Evolutionary conservation across 2,329 filamentous ascomycete genomes (phyloP), one percentile per base, ranked within the genome.

Genomic region (Cyphellophora europaea): DNA sequence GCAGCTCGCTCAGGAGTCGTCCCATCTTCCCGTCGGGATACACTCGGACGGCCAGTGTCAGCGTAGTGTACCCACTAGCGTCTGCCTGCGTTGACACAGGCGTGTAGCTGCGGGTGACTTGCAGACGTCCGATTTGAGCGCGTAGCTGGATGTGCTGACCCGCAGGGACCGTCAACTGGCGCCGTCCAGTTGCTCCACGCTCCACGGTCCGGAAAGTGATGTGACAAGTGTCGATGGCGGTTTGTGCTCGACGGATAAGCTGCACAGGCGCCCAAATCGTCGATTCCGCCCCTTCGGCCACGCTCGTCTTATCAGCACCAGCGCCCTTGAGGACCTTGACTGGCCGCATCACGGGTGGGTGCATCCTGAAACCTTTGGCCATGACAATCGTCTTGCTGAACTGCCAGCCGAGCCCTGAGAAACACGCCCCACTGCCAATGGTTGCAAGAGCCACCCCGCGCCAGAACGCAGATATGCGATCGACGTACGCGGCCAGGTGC

Each of bases 61-160:
- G 33, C 6, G 38, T 32, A 3, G 57, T 57, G 2, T 43, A 36
- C n/a, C n/a, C n/a, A n/a, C n/a, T n/a, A n/a, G n/a, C n/a, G n/a
- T n/a, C n/a, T n/a, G n/a, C n/a, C 38, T 61, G 56, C 3, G 48
- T 12, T 33, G 58, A 53, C 31, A 55, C 58, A 0, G 58, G 71
- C 0, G 71, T 76, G 47, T 76, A 76, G 1, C 70, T 72, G 4
- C 72, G 58, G 2, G 58, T 53, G 6, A 76, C 62, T 1, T 53
- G 46, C 39, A 67, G 54, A 5, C 63, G 66, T 27, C 67, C 55
- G 8, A 74, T 49, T 2, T 51, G 54, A 2, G 67, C 67, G 35
- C 62, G 62, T 38, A 76, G 68, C 28, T 69, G 61, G 3, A 76
- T 61, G 42, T 76, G 72, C 46, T 76, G 71, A 5, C 72, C 72